These are phyloP conservation scores for Kwoniella dendrophila DNA, from an alignment of 768 basidiomycete genomes.

Conservation along the genomic window DNA sequence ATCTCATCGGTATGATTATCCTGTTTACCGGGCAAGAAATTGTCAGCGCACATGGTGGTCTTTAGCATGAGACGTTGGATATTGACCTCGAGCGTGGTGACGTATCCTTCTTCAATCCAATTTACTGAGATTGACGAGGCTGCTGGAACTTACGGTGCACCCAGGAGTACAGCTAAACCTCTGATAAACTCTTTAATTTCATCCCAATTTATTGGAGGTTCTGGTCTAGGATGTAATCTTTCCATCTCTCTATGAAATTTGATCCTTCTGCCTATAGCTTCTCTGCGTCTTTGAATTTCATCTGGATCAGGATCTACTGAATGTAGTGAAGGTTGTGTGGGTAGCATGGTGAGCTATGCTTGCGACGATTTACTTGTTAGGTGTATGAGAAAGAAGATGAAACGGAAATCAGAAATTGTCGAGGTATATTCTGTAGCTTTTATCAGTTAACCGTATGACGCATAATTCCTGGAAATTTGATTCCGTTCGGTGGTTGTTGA, in stretches of 20 bases:
- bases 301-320: background rate
- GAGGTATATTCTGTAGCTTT: too few species aligned
- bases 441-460: too few species aligned
- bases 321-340: background rate
- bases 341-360: too few species aligned
- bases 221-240: background rate
- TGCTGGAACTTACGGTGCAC: slow-evolving; percentile 6
- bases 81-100: too few species aligned
- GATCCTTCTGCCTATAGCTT: slow-evolving; percentile 5
- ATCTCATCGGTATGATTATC: slow-evolving; percentile 37
- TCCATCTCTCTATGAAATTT: slow-evolving; percentile 2
- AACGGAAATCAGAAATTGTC: too few species aligned
- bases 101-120: too few species aligned
- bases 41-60: too few species aligned
- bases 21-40: slow-evolving; percentile 11
- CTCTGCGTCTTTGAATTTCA: background rate
- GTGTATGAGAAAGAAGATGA: too few species aligned
- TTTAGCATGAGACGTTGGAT: too few species aligned
- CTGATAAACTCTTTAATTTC: slow-evolving; percentile 4
- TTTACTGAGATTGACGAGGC: too few species aligned
- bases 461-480: background rate
- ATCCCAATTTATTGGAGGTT: slow-evolving; percentile 5
- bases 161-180: background rate
- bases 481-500: background rate
- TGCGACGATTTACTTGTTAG: too few species aligned